Conservation (phyloP, 148 eudicot species). For the Pouteria glomerata region DNA sequence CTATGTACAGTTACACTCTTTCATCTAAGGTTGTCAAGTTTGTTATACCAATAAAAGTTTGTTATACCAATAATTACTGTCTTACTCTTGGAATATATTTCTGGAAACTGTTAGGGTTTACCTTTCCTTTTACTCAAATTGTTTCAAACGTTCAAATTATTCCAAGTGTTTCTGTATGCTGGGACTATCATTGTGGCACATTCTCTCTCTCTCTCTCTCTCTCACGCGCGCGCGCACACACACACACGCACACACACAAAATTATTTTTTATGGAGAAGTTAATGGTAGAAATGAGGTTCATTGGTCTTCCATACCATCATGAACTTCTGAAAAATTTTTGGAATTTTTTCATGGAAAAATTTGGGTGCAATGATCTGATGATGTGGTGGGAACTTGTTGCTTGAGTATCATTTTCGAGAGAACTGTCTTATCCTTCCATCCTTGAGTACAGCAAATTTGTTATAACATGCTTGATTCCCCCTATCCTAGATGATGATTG, state of each 20-base stretch:
- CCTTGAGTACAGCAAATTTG: background rate
- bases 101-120: background rate
- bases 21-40: background rate
- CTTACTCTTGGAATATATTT: background rate
- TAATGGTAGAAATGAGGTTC: background rate
- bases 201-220: too few relatives aligned
- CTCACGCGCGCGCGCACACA: too few relatives aligned
- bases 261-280: background rate
- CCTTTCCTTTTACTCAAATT: background rate
- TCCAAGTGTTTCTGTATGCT: too few relatives aligned
- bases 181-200: too few relatives aligned
- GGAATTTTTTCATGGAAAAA: background rate
- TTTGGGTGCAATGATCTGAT: background rate
- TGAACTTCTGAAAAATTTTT: too few relatives aligned
- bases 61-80: background rate
- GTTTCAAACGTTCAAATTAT: too few relatives aligned
- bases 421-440: background rate
- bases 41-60: background rate
- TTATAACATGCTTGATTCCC: too few relatives aligned
- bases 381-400: background rate
- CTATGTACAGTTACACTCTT: background rate
- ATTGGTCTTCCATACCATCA: too few relatives aligned
- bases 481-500: too few relatives aligned
- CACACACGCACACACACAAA: too few relatives aligned
- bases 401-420: background rate